These are phyloP conservation scores for Paspalum vaginatum DNA, from an alignment of 176 grass and related monocot species.

Conservation along the genomic window DNA sequence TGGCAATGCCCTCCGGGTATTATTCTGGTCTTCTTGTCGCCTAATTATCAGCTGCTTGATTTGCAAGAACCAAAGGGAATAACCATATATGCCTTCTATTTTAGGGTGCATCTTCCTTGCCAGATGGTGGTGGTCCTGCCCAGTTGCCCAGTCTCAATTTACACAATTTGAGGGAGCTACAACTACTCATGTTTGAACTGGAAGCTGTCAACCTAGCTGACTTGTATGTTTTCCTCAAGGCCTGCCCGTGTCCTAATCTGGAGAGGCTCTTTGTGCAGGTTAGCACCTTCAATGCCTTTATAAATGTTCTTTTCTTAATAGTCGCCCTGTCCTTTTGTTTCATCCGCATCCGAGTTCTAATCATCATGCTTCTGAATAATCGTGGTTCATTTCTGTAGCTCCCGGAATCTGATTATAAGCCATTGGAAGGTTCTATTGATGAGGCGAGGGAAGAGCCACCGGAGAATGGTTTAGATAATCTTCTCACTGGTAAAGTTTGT, in stretches of 20 bases:
- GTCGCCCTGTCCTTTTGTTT: neutral
- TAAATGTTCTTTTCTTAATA: neutral
- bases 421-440: neutral
- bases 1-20: neutral
- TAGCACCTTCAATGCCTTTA: neutral
- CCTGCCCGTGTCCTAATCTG: conserved; percentile 45
- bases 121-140: neutral
- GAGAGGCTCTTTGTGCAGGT: conserved; percentile 74
- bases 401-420: neutral
- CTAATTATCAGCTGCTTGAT: neutral
- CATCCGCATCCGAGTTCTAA: neutral
- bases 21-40: neutral
- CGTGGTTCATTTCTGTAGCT: conserved; percentile 18
- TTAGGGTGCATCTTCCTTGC: conserved; percentile 29
- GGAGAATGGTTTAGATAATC: conserved; percentile 1
- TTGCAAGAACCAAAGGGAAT: neutral
- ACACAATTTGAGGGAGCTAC: conserved; percentile 52
- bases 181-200: conserved; percentile 57
- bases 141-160: conserved; percentile 33
- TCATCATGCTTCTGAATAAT: neutral
- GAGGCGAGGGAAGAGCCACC: neutral
- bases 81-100: conserved; percentile 19
- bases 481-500: conserved; percentile 22
- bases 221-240: conserved; percentile 57
- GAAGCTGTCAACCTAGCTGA: conserved; percentile 42